These are phyloP conservation scores for Paracamarosporium sp. DNA, from an alignment of 2,329 filamentous ascomycete genomes.

Conservation along the genomic window DNA sequence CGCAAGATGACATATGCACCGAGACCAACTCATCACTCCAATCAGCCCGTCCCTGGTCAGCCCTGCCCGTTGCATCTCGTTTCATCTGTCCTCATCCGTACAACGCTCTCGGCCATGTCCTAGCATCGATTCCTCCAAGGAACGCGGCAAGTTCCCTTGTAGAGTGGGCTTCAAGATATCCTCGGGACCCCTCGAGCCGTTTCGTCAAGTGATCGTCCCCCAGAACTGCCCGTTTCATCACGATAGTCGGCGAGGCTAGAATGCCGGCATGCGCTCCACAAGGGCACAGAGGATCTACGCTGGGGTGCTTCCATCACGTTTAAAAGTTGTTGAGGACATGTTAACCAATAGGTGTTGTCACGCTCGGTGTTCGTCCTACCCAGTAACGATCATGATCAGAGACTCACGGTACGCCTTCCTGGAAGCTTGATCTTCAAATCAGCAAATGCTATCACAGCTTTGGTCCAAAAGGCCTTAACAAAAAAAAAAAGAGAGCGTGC, in stretches of 20 bases:
- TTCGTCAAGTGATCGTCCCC: not conserved
- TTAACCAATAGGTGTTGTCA: no score
- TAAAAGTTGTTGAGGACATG: no score
- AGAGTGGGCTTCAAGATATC: not conserved
- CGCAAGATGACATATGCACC: slow-evolving; percentile 14
- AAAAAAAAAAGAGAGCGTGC: no score
- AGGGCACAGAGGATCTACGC: not conserved
- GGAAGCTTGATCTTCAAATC: no score
- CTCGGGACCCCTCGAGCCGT: not conserved
- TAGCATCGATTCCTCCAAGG: not conserved
- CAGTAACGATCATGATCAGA: no score
- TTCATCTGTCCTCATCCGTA: slow-evolving; percentile 2
- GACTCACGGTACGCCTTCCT: no score
- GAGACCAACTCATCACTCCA: slow-evolving; percentile 17
- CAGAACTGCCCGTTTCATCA: not conserved
- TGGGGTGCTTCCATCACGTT: no score
- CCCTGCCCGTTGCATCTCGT: slow-evolving; percentile 2
- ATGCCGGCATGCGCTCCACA: not conserved
- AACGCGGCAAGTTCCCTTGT: not conserved
- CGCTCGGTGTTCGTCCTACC: no score
- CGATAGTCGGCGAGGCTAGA: not conserved
- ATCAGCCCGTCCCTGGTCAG: slow-evolving; percentile 6
- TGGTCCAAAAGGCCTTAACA: no score
- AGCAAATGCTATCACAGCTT: no score
- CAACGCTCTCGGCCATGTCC: not conserved